Evolutionary conservation across 23 red algal species (phyloP).

Genomic region (Gracilaria domingensis): DNA sequence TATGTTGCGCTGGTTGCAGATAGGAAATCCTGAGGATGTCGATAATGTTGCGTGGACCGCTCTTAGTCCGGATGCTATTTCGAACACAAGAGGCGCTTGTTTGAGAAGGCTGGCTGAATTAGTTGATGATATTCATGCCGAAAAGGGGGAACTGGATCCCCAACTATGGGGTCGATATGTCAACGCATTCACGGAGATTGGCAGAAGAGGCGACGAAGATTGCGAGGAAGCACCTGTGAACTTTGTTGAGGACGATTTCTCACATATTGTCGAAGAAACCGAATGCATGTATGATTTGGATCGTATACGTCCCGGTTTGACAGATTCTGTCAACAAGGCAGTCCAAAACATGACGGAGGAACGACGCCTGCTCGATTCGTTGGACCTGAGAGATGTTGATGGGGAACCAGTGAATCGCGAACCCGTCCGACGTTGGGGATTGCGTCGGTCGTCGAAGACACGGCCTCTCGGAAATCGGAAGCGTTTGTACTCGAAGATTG

Average conservation of each 20-base stretch:
- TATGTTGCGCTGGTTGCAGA: conserved; percentile 35
- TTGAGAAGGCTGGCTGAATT: neutral
- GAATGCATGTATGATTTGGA: conserved; percentile 36
- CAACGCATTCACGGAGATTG: conserved; percentile 37
- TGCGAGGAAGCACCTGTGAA: neutral
- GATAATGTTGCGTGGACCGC: conserved; percentile 45
- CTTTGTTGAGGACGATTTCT: neutral
- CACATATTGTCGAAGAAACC: neutral
- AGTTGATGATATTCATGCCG: conserved; percentile 10
- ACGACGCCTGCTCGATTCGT: conserved; percentile 5
- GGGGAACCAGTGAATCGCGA: neutral
- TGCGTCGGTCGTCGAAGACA: neutral
- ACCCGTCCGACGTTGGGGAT: neutral
- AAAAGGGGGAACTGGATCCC: conserved; percentile 29
- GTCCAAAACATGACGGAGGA: neutral
- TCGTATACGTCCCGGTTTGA: neutral
- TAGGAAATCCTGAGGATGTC: conserved; percentile 25
- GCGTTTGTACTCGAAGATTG: neutral
- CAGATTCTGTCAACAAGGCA: neutral
- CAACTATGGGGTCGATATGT: conserved; percentile 33
- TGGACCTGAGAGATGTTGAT: neutral
- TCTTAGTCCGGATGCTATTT: conserved; percentile 10
- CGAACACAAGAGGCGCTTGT: neutral
- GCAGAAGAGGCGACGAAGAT: neutral
- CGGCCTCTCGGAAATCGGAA: neutral